A percentile compares a stretch with the other conserved stretches of the same genome.
Evolutionary conservation across 1,284 basidiomycete genomes (phyloP).

Genomic region (Entoloma clypeatum): DNA sequence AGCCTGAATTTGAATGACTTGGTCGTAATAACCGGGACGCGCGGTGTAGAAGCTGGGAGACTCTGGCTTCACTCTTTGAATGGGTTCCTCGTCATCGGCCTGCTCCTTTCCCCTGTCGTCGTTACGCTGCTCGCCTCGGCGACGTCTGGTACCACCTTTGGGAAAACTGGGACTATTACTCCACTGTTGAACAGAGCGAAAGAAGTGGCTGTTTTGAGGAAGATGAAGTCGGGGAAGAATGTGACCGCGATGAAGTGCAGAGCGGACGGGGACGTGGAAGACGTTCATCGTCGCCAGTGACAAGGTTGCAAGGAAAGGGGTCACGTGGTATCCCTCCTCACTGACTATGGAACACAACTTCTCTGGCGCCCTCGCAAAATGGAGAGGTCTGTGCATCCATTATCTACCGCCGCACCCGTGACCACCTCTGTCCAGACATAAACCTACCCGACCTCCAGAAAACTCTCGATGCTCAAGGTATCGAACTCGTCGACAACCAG

Average conservation of each 20-base stretch:
- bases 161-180: constrained; percentile 1
- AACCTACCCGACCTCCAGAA: constrained; percentile 90
- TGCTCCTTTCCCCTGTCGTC: constrained; percentile 12
- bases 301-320: constrained; percentile 10
- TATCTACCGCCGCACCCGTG: not conserved
- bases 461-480: constrained; percentile 83
- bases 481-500: constrained; percentile 96
- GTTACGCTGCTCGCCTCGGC: constrained; percentile 11
- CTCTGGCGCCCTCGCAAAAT: constrained; percentile 80
- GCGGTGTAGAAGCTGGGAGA: constrained; percentile 88
- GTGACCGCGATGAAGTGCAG: constrained; percentile 21
- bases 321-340: no score
- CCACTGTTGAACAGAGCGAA: constrained; percentile 4
- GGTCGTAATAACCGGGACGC: constrained; percentile 75
- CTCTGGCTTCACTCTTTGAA: constrained; percentile 33
- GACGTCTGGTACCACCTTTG: constrained; percentile 8
- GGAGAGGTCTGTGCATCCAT: constrained; percentile 68
- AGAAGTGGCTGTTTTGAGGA: constrained; percentile 12
- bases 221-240: constrained; percentile 32
- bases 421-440: constrained; percentile 56
- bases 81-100: constrained; percentile 11
- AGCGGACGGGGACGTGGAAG: constrained; percentile 25
- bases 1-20: constrained; percentile 63
- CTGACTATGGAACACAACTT: constrained; percentile 74
- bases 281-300: constrained; percentile 25